A percentile compares a stretch with the other conserved stretches of the same genome.
phyloP scores from a whole-genome alignment of 768 basidiomycete species.

The Grammothele lineata region DNA sequence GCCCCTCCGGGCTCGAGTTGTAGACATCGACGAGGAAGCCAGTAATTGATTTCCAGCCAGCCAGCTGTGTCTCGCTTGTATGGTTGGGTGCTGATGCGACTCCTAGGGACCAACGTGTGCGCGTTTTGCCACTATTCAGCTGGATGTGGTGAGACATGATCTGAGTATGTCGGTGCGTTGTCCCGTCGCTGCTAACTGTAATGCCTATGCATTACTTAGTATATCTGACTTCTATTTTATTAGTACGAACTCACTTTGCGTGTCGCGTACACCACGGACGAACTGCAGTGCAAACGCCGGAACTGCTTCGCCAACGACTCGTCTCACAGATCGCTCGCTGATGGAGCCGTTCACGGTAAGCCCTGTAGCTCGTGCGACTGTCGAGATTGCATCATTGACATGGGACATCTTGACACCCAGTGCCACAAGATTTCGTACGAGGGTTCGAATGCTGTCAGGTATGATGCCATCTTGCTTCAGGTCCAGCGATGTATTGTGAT shows the following conservation, averaged over 20 bases:
- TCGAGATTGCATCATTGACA: not conserved
- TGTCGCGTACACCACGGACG: not conserved
- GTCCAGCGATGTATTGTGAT: too few relatives aligned
- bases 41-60: slow-evolving; percentile 15
- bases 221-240: not conserved
- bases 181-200: slow-evolving; percentile 9
- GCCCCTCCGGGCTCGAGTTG: slow-evolving; percentile 16
- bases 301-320: not conserved
- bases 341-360: not conserved
- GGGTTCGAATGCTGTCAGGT: not conserved
- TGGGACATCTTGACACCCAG: not conserved
- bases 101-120: slow-evolving; percentile 11
- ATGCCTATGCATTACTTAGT: not conserved
- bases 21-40: slow-evolving; percentile 14
- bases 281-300: not conserved
- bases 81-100: slow-evolving; percentile 22
- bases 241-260: not conserved
- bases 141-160: not conserved
- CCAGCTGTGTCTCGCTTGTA: slow-evolving; percentile 25
- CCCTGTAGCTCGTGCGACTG: not conserved
- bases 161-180: not conserved
- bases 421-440: not conserved
- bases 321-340: not conserved
- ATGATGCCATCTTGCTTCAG: not conserved
- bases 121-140: not conserved